phyloP scores from a whole-genome alignment of 306 rosid genomes.

The Fagus crenata region DNA sequence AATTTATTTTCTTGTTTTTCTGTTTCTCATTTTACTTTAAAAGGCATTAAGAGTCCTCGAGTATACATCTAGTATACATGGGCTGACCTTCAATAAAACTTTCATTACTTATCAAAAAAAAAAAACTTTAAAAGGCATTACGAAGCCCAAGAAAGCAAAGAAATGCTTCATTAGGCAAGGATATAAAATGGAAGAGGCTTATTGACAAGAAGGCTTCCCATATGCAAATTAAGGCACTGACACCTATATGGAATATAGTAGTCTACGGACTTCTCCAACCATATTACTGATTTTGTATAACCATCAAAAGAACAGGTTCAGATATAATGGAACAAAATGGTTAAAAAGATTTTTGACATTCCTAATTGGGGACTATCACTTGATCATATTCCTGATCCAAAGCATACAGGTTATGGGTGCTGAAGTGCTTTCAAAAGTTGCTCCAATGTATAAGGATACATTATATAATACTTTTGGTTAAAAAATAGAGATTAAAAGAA shows the following conservation, averaged over 20 bases:
- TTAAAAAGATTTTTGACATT: neutral
- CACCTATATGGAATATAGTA: neutral
- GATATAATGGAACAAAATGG: neutral
- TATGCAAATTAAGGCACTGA: neutral
- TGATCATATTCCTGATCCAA: neutral
- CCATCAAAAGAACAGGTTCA: too few species aligned
- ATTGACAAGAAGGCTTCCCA: neutral
- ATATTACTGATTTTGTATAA: too few species aligned
- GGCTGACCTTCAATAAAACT: too few species aligned
- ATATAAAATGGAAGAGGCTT: neutral
- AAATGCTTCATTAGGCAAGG: neutral
- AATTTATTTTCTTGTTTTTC: neutral
- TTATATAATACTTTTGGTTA: neutral
- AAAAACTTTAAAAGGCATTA: too few species aligned
- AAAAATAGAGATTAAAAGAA: neutral
- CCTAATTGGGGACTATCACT: neutral
- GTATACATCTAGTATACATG: too few species aligned
- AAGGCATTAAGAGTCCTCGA: too few species aligned
- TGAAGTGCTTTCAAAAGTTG: neutral
- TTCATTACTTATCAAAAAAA: neutral
- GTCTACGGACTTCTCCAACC: neutral
- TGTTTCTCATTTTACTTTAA: neutral
- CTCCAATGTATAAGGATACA: neutral
- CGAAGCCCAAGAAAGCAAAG: neutral
- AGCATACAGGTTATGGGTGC: neutral